Base-by-base conservation (phyloP, 1,284 basidiomycete genomes). In the Apiotrichum mycotoxinovorans region DNA sequence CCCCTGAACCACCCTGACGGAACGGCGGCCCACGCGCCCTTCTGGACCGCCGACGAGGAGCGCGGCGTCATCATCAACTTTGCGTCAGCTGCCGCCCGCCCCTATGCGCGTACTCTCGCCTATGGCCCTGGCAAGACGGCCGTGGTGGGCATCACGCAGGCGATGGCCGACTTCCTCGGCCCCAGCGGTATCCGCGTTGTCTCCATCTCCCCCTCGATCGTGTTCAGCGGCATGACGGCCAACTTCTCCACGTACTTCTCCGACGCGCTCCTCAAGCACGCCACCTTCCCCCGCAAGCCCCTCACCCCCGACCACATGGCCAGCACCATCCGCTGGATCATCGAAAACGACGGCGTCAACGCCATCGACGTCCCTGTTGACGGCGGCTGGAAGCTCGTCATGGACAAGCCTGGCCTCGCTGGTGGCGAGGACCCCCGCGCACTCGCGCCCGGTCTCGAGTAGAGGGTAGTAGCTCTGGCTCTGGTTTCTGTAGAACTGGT, bases 61-160 rank as follows among this genome's bases (percentile, higher is more conserved):
- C 62, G 72, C 17, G 73, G 72, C 30, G 63, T 74, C 51, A 75
- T 75, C 48, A 61, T 75, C 67, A 75, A 75, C 66, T 70, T 73
- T 55, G 71, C 72, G 20, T 67, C 65, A n/a, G 73, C 71, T 4
- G 73, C 68, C 17, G 63, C 68, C 15, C 63, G 66, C 49, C 65
- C 66, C 1, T 70, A 72, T 49, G 70, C 72, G 17, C 66, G 73
- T 33, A 63, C 65, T n/a, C 60, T 75, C 27, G 61, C 61, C 1
- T 75, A 75, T 44, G 70, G 70, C 1, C 73, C 73, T 2, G 70
- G 68, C 18, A 75, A 75, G 60, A 69, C 67, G 7, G 72, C 72
- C 17, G 69, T 71, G 2, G 51, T 72, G 20, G 71, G 70, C 41
- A 71, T 73, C 59, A 73, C 72, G 18, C 63, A 68, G 44, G 65